These are phyloP conservation scores for Taxawa tesnikishii DNA, from an alignment of 2,329 filamentous ascomycete species.

Conservation along the genomic window DNA sequence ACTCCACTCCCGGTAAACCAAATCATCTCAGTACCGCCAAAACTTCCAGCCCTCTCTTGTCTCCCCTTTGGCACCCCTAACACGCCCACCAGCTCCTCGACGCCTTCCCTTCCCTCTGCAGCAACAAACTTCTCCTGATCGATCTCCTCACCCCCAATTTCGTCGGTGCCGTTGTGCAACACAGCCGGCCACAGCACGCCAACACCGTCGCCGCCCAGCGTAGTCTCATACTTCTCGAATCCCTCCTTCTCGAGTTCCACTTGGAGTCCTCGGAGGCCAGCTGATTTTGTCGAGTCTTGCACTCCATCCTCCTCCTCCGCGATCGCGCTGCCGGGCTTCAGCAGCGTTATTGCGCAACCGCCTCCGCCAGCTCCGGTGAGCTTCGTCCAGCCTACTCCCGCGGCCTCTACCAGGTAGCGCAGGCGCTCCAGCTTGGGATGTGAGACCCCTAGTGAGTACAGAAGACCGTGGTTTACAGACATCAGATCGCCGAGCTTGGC, in stretches of 20 bases:
- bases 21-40: conserved; percentile 15
- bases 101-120: conserved; percentile 70
- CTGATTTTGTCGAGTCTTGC: too few species aligned
- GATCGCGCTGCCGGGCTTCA: conserved; percentile 52
- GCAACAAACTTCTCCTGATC: conserved; percentile 79
- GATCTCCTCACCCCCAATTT: conserved; percentile 82
- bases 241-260: conserved; percentile 44
- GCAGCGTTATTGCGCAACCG: conserved; percentile 84
- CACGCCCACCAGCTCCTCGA: conserved; percentile 80
- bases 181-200: conserved; percentile 91
- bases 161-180: conserved; percentile 69
- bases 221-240: conserved; percentile 78
- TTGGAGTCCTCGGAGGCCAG: conserved; percentile 47
- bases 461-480: conserved; percentile 82
- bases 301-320: conserved; percentile 29
- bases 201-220: conserved; percentile 82
- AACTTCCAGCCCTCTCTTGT: conserved; percentile 20
- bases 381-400: conserved; percentile 92
- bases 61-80: conserved; percentile 9
- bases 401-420: conserved; percentile 78
- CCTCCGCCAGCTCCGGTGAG: conserved; percentile 91
- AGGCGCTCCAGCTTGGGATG: conserved; percentile 88
- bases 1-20: not conserved
- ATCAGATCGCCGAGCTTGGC: conserved; percentile 74
- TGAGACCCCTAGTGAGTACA: conserved; percentile 85